Base-by-base conservation (phyloP, 306 rosid genomes). In the Sechiopsis laciniata region DNA sequence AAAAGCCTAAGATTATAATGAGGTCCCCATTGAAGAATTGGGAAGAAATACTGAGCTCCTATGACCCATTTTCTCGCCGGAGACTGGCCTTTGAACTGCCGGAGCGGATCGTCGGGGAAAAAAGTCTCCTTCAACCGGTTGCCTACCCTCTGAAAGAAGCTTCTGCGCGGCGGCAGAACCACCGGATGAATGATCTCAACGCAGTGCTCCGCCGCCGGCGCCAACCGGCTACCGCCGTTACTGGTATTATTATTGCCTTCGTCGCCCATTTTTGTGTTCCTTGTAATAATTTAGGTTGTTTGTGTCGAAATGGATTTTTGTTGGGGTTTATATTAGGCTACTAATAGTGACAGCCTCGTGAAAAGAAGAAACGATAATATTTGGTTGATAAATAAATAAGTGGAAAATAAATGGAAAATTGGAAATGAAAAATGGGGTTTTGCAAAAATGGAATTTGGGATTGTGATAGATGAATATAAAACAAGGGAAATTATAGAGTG, bases 31-130 rank as follows among this genome's bases (percentile, higher is more conserved):
- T 89, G 85, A 75, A 94, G 88, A 70, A 94, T 80, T 24, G 99
- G 97, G 78, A 94, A 89, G n/a, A 94, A 5, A 74, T 91, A 94
- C 60, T 94, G 90, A 72, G 89, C 91, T 20, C 84, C 91, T 32
- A 94, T 88, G 0, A 87, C n/a, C 13, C 87, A 70, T 73, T 86
- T 87, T 51, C 10, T 79, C 46, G 60, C 76, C 14, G 79, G 58
- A 29, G 96, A 50, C 60, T 89, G 90, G 1, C 96, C 97, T 55
- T 89, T 83, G 87, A 94, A 94, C 77, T 94, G 99, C 71, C 93
- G 87, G 15, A 94, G 73, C 55, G 99, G 99, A 35, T 94, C 99
- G 57, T 94, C 99, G 12, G 99, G 96, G 84, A 94, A 94, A 65
- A 94, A 84, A 10, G 88, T 94, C 78, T 94, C 99, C 67, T 87